Percentiles rank a stretch among this genome's conserved stretches.
These are phyloP conservation scores for Capronia americana DNA, from an alignment of 2,329 filamentous ascomycete species.

Conservation along the genomic window DNA sequence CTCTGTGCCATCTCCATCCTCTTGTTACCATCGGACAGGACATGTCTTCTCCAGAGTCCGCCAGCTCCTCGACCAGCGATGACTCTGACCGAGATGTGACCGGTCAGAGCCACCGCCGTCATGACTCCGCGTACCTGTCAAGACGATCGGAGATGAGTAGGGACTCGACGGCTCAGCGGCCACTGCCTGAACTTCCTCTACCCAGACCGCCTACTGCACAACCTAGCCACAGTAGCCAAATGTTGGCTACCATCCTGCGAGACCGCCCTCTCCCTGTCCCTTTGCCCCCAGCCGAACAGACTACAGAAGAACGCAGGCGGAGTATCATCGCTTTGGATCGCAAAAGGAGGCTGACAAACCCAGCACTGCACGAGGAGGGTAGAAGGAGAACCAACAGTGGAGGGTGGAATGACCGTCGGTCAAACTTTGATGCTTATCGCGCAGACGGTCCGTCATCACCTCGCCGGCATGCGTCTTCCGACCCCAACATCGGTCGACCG, in stretches of 20 bases:
- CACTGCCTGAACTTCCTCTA: slow-evolving; percentile 16
- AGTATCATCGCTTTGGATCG: slow-evolving; percentile 45
- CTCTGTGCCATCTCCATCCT: slow-evolving; percentile 3
- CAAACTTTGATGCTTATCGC: slow-evolving; percentile 29
- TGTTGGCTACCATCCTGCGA: slow-evolving; percentile 21
- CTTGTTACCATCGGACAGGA: not conserved
- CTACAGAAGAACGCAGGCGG: slow-evolving; percentile 33
- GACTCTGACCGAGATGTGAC: slow-evolving; percentile 17
- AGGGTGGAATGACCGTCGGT: slow-evolving; percentile 31
- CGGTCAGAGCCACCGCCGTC: slow-evolving; percentile 7
- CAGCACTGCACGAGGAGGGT: slow-evolving; percentile 44
- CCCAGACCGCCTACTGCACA: slow-evolving; percentile 12
- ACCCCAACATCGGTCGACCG: slow-evolving; percentile 4
- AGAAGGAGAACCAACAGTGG: slow-evolving; percentile 40
- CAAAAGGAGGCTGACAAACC: slow-evolving; percentile 52
- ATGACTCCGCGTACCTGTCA: slow-evolving; percentile 13
- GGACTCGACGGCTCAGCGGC: slow-evolving; percentile 14
- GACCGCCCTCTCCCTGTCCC: slow-evolving; percentile 33
- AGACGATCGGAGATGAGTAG: slow-evolving; percentile 14
- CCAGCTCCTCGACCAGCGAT: slow-evolving; percentile 25
- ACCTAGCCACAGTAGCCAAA: slow-evolving; percentile 18
- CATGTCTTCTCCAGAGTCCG: slow-evolving; percentile 33
- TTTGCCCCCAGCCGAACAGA: slow-evolving; percentile 24
- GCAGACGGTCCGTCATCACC: slow-evolving; percentile 42
- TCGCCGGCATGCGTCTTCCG: slow-evolving; percentile 29